These are phyloP conservation scores for Arachis hypogaea DNA, from an alignment of 306 rosid genomes.

Conservation along the genomic window DNA sequence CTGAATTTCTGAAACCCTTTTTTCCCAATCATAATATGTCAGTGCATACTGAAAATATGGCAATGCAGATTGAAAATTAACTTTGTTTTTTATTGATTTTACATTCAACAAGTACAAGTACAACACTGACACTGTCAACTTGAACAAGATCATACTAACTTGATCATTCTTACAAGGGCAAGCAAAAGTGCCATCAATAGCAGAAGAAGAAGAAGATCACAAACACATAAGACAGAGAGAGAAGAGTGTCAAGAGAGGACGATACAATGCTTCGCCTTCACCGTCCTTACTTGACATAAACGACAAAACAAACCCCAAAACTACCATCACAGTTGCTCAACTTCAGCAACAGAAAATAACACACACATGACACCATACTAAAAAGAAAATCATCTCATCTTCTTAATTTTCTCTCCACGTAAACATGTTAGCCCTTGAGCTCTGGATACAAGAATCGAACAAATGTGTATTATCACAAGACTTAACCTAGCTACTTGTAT, in stretches of 20 bases:
- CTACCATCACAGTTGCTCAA: conserved; percentile 40
- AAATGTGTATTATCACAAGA: too few relatives aligned
- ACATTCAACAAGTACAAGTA: background rate
- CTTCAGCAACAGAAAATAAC: conserved; percentile 15
- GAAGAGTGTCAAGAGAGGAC: conserved; percentile 42
- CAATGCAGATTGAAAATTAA: too few relatives aligned
- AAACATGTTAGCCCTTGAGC: background rate
- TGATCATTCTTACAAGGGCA: conserved; percentile 27
- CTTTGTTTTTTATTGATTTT: conserved; percentile 6
- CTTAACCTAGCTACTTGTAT: too few relatives aligned
- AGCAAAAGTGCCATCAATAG: background rate
- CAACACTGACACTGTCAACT: background rate
- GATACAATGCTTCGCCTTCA: conserved; percentile 43
- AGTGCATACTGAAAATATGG: background rate
- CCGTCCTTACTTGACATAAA: conserved; percentile 44
- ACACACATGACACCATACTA: background rate
- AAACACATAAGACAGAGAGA: conserved; percentile 23
- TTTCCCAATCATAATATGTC: background rate
- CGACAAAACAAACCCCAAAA: conserved; percentile 42
- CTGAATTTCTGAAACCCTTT: background rate
- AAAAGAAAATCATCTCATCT: background rate
- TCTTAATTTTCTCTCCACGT: background rate
- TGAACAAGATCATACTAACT: background rate
- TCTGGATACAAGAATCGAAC: too few relatives aligned
- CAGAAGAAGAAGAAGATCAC: background rate